Conservation (phyloP, 2,329 filamentous ascomycete species). For the Penicillium capsulatum region DNA sequence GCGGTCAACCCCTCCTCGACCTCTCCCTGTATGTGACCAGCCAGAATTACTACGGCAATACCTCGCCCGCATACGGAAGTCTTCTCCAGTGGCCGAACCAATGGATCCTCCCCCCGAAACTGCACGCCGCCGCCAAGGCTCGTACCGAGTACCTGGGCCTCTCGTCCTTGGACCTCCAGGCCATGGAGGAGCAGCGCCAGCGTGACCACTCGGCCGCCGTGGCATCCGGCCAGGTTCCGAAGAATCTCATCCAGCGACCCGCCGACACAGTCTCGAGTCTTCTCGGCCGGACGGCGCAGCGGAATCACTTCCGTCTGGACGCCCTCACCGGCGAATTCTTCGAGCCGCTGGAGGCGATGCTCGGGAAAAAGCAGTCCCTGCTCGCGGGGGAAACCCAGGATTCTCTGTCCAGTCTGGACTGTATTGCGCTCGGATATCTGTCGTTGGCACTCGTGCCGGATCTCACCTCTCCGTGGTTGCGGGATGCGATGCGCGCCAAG, state of each 20-base stretch:
- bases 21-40: constrained; percentile 86
- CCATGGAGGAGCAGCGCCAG: constrained; percentile 38
- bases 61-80: constrained; percentile 72
- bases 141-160: constrained; percentile 68
- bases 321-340: constrained; percentile 68
- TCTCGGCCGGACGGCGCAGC: constrained; percentile 64
- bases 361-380: constrained; percentile 55
- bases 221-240: constrained; percentile 37
- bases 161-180: constrained; percentile 62
- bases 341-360: constrained; percentile 62
- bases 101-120: constrained; percentile 73
- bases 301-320: constrained; percentile 70
- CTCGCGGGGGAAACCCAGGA: constrained; percentile 42
- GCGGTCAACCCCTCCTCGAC: constrained; percentile 73
- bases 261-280: constrained; percentile 58
- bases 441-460: constrained; percentile 64
- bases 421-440: constrained; percentile 74
- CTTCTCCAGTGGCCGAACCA: constrained; percentile 83
- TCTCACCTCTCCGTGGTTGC: constrained; percentile 60
- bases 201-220: constrained; percentile 39
- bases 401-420: constrained; percentile 66
- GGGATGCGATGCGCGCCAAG: constrained; percentile 52
- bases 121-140: constrained; percentile 65
- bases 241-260: constrained; percentile 52
- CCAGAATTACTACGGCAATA: constrained; percentile 75